Conservation (phyloP, 148 eudicot genomes). For the Rhododendron griersonianum region DNA sequence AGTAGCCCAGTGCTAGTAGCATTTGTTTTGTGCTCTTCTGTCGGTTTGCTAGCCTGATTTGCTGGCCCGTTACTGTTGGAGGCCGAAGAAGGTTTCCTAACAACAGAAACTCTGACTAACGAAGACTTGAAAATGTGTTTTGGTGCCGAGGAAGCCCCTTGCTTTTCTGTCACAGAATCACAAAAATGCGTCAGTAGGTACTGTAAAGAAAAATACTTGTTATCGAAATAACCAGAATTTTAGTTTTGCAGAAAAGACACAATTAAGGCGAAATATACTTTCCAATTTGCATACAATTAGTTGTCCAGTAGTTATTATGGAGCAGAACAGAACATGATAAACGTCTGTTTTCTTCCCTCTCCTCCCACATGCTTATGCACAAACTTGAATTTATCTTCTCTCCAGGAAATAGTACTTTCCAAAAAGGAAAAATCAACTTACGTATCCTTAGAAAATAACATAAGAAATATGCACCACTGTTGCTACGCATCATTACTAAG, state of each 20-base stretch:
- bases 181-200: neutral
- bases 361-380: neutral
- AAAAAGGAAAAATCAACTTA: neutral
- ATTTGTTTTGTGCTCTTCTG: conserved; percentile 8
- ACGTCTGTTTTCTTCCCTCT: neutral
- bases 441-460: neutral
- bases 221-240: neutral
- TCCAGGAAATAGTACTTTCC: neutral
- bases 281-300: neutral
- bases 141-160: neutral
- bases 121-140: conserved; percentile 36
- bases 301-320: neutral
- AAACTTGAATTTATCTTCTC: neutral
- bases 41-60: conserved; percentile 15
- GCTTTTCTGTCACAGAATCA: conserved; percentile 22
- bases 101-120: conserved; percentile 31
- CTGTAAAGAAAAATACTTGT: neutral
- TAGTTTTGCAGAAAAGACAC: neutral
- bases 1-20: conserved; percentile 33
- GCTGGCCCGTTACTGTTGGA: conserved; percentile 12
- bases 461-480: neutral
- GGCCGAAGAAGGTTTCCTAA: conserved; percentile 31
- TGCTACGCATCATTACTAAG: neutral
- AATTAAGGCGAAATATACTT: neutral
- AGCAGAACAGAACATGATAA: neutral